Evolutionary conservation across 768 basidiomycete species (phyloP), one percentile per base, ranked within the genome.

Genomic region (Rhodotorula toruloides): DNA sequence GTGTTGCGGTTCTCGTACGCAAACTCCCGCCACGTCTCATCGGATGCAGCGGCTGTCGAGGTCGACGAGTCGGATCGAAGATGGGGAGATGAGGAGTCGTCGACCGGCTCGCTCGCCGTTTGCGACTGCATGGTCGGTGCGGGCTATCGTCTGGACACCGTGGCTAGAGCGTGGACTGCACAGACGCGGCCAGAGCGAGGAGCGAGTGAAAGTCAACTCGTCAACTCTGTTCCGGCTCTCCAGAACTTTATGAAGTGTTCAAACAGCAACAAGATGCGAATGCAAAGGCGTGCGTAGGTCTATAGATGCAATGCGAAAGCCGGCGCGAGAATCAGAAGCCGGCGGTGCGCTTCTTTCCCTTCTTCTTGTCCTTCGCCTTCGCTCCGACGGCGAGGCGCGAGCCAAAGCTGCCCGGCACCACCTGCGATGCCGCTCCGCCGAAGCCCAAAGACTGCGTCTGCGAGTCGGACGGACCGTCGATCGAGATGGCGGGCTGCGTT

Each of bases 331-430:
- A 2, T 46, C 39, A 73, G 40, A 73, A 73, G 9, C 74, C 74
- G 8, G 64, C 68, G 14, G 63, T 54, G n/a, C 73, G 60, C 53
- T 74, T 74, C 65, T 72, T 72, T 36, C 53, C 62, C 59, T 54
- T 47, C 50, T 65, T 67, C 52, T 56, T 49, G 57, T 46, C 55
- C 53, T 54, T 52, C 50, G 29, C 50, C 27, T 27, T 27, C 60
- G 22, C 43, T 3, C 53, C 53, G 25, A 40, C 53, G 21, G 13
- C 2, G 37, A 48, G 12, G 48, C 73, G 53, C 54, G 68, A 61
- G 17, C 70, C 72, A 36, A 64, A 67, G 32, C 57, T 60, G 4
- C 74, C 74, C 13, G 74, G 74, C 21, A 74, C 49, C 10, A 61
- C 29, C 53, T 74, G 72, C 3, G 48, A 54, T 14, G 61, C 55